Evolutionary conservation across 2,329 filamentous ascomycete genomes (phyloP), one percentile per base, ranked within the genome.

Genomic region (Exophiala calicioides): DNA sequence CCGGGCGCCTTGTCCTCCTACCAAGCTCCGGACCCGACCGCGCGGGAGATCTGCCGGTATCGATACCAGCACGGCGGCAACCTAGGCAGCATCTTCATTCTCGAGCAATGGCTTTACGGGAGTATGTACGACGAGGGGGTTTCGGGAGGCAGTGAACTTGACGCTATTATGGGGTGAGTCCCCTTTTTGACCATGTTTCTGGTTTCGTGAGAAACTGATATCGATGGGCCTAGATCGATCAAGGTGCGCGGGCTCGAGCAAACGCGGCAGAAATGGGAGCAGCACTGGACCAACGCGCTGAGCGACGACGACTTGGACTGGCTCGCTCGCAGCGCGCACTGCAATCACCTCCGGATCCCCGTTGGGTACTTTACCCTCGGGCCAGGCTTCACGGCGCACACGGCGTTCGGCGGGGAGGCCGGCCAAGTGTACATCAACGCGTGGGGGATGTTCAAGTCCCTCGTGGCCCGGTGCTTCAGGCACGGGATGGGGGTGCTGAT

Each of bases 31-130:
- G 46, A 27, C 15, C 50, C 50, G 10, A 42, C 46, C 12, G 23
- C 46, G 5, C 37, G 27, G 21, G 52, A 60, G 58, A 41, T 67
- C 58, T 54, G 76, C 20, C 69, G 76, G 39, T 82, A 81, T 57
- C 74, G 79, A 31, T 81, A 79, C 54, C 78, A 82, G 47, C 76
- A 81, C 58, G 80, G 78, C 5, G 73, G 72, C 1, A 83, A 82
- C 48, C 67, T 83, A 2, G 79, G 80, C 30, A 74, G 75, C 7
- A 69, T 81, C 34, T 83, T 80, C 60, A 73, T 81, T n/a, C 71
- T 81, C 3, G 80, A 82, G 58, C 70, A 73, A 60, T 82, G 79
- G 79, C 68, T 82, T 3, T 72, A 69, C 31, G 64, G 65, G 2
- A 72, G 67, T 44, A 73, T 78, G 60, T 81, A 77, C 53, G 69